Percentiles rank a stretch among this genome's conserved stretches.
Evolutionary conservation across 148 eudicot genomes (phyloP).

Genomic region (Simmondsia chinensis): DNA sequence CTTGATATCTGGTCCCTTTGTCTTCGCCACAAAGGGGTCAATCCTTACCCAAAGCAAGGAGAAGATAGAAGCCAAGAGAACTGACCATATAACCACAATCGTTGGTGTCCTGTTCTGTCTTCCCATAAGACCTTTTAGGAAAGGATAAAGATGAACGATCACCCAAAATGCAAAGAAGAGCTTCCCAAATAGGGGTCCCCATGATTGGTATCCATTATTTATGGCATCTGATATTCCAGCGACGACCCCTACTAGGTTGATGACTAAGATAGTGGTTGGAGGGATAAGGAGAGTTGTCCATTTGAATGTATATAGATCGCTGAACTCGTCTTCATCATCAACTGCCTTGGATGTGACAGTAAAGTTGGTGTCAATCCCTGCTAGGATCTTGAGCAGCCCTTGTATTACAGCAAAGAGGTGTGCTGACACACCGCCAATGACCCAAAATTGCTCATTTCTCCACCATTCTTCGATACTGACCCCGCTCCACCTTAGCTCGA

Average conservation of each 20-base stretch:
- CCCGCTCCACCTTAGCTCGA: slow-evolving; percentile 98
- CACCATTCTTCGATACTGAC: slow-evolving; percentile 99
- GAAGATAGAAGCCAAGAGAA: slow-evolving; percentile 89
- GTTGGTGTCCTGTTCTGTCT: slow-evolving; percentile 96
- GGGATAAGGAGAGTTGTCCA: slow-evolving; percentile 99
- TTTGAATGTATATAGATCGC: slow-evolving; percentile 77
- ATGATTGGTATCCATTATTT: slow-evolving; percentile 83
- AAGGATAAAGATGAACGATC: slow-evolving; percentile 91
- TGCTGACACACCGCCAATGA: slow-evolving; percentile 93
- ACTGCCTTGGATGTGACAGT: slow-evolving; percentile 90
- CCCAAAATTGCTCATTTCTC: slow-evolving; percentile 99
- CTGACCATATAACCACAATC: slow-evolving; percentile 88
- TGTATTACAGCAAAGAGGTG: slow-evolving; percentile 94
- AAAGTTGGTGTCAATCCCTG: slow-evolving; percentile 92
- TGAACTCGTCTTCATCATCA: slow-evolving; percentile 78
- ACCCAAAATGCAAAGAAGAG: slow-evolving; percentile 98
- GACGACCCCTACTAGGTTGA: slow-evolving; percentile 94
- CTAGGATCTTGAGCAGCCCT: slow-evolving; percentile 79
- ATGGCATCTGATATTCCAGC: slow-evolving; percentile 98
- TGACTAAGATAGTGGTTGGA: slow-evolving; percentile 83
- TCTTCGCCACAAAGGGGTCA: slow-evolving; percentile 73
- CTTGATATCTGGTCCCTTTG: slow-evolving; percentile 88
- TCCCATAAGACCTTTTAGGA: slow-evolving; percentile 97
- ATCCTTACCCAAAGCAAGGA: slow-evolving; percentile 97
- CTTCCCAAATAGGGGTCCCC: slow-evolving; percentile 97